A percentile compares a stretch with the other conserved stretches of the same genome.
Conservation (phyloP, 2,329 filamentous ascomycete species). For the Penicillium polonicum region DNA sequence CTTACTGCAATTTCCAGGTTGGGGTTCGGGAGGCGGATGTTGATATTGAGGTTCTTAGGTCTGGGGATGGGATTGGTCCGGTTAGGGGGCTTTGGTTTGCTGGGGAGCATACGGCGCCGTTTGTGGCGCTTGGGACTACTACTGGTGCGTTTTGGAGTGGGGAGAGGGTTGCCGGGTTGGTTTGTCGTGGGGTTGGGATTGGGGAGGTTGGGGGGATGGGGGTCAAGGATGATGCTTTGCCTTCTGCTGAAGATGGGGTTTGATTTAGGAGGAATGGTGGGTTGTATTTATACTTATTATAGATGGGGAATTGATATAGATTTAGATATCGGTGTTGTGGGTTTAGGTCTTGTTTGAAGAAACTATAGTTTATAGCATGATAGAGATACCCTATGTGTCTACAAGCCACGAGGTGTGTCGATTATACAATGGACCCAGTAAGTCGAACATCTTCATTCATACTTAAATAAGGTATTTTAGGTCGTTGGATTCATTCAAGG, state of each 20-base stretch:
- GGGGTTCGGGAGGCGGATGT: conserved; percentile 68
- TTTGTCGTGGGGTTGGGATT: conserved; percentile 33
- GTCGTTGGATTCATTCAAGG: conserved; percentile 25
- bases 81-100: conserved; percentile 77
- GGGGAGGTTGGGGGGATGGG: conserved; percentile 22
- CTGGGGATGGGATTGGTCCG: conserved; percentile 48
- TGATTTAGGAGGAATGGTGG: background rate
- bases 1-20: conserved; percentile 81
- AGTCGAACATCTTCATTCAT: conserved; percentile 7
- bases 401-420: background rate
- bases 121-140: conserved; percentile 81
- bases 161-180: conserved; percentile 67
- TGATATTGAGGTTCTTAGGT: conserved; percentile 64
- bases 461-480: conserved; percentile 7
- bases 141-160: conserved; percentile 93
- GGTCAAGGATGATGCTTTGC: conserved; percentile 35
- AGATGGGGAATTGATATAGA: background rate
- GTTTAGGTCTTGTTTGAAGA: background rate
- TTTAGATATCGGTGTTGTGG: background rate
- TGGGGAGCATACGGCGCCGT: conserved; percentile 86
- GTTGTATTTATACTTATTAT: background rate
- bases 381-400: background rate
- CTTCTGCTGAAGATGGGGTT: conserved; percentile 20
- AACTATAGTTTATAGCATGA: background rate
- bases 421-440: background rate